phyloP scores from a whole-genome alignment of 1,284 basidiomycete species.

The Athelia psychrophila region DNA sequence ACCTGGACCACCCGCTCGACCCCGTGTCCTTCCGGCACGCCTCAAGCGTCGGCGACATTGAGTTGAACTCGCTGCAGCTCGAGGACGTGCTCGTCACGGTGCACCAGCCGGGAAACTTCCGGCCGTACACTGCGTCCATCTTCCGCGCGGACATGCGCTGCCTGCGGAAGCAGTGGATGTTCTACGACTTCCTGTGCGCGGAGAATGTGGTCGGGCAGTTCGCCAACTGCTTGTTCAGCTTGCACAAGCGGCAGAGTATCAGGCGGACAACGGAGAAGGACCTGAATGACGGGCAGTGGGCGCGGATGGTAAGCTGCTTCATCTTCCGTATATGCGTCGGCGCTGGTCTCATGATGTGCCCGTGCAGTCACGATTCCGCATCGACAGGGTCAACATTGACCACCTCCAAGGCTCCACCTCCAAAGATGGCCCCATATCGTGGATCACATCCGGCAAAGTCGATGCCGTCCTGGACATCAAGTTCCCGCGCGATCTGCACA shows the following conservation, averaged over 20 bases:
- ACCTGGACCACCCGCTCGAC: slow-evolving; percentile 74
- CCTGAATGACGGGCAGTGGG: slow-evolving; percentile 78
- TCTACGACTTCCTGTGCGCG: slow-evolving; percentile 90
- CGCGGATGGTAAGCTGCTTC: slow-evolving; percentile 72
- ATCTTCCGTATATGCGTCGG: neutral
- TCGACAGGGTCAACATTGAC: slow-evolving; percentile 96
- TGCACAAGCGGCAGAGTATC: slow-evolving; percentile 97
- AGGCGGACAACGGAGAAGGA: slow-evolving; percentile 87
- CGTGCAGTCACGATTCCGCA: slow-evolving; percentile 84
- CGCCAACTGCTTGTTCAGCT: slow-evolving; percentile 95
- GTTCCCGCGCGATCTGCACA: slow-evolving; percentile 83
- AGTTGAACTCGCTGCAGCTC: slow-evolving; percentile 85
- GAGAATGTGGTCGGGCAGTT: slow-evolving; percentile 97
- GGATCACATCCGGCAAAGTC: slow-evolving; percentile 96
- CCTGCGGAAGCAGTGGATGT: slow-evolving; percentile 93
- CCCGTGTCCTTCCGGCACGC: slow-evolving; percentile 81
- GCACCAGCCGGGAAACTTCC: slow-evolving; percentile 77
- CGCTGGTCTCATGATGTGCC: neutral
- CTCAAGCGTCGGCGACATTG: slow-evolving; percentile 78
- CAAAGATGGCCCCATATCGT: slow-evolving; percentile 88
- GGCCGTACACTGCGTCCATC: slow-evolving; percentile 93
- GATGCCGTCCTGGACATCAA: slow-evolving; percentile 98
- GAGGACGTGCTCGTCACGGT: slow-evolving; percentile 95
- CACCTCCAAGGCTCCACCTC: slow-evolving; percentile 88
- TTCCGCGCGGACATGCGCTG: slow-evolving; percentile 89